phyloP scores from a whole-genome alignment of 495 filamentous ascomycete genomes.

The Sporormia fimetaria region DNA sequence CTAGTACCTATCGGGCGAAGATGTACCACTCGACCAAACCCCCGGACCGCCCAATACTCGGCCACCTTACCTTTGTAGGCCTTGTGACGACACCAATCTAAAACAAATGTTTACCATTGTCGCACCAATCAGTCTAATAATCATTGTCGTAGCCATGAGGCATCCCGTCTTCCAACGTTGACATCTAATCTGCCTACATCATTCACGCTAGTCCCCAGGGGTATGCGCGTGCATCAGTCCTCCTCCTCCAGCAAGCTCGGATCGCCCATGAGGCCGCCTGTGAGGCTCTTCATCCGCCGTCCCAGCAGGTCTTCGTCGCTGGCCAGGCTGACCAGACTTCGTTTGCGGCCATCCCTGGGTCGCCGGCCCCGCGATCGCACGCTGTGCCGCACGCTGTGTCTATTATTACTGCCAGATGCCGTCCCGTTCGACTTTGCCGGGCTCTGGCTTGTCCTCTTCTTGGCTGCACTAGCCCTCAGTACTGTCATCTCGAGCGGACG shows the following conservation, averaged over 20 bases:
- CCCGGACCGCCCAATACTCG: too few species aligned
- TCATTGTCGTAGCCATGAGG: too few species aligned
- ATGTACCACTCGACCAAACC: too few species aligned
- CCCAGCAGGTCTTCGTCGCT: conserved; percentile 78
- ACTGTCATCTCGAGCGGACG: conserved; percentile 68
- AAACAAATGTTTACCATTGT: too few species aligned
- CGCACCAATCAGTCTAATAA: too few species aligned
- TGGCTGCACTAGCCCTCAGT: conserved; percentile 7
- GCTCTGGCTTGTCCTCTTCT: conserved; percentile 2
- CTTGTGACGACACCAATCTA: too few species aligned
- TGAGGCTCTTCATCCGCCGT: conserved; percentile 73
- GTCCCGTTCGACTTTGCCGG: background rate
- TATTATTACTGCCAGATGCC: conserved; percentile 3
- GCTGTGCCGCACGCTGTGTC: conserved; percentile 5
- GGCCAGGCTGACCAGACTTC: conserved; percentile 59
- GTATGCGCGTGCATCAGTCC: background rate
- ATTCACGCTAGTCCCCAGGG: background rate
- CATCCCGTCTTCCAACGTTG: too few species aligned
- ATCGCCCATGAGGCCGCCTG: conserved; percentile 63
- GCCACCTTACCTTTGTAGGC: too few species aligned
- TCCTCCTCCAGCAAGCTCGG: too few species aligned
- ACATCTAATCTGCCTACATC: too few species aligned
- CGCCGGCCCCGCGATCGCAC: conserved; percentile 27
- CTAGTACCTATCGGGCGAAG: too few species aligned
- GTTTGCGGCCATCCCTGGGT: conserved; percentile 35